phyloP scores from a whole-genome alignment of 1,284 basidiomycete species.

The Trametes polyzona region DNA sequence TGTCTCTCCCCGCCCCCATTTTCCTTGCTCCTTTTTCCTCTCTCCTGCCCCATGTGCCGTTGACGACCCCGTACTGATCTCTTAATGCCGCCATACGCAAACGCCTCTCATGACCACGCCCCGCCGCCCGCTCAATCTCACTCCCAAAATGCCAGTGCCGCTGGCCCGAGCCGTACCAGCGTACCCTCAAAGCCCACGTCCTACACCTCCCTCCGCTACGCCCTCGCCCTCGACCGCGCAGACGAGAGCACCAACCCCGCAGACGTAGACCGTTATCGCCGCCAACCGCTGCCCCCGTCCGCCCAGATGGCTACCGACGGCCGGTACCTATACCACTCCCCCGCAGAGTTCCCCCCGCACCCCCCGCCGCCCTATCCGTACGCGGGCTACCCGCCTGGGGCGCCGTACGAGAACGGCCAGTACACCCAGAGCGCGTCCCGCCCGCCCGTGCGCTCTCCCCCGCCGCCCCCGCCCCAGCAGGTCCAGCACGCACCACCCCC shows the following conservation, averaged over 20 bases:
- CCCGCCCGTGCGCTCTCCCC: slow-evolving; percentile 41
- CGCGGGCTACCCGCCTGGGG: slow-evolving; percentile 43
- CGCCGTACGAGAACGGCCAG: slow-evolving; percentile 44
- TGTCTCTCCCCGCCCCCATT: background rate
- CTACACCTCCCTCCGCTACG: slow-evolving; percentile 39
- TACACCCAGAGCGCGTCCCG: slow-evolving; percentile 42
- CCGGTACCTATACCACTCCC: slow-evolving; percentile 55
- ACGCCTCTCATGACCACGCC: slow-evolving; percentile 32
- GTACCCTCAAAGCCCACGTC: slow-evolving; percentile 29
- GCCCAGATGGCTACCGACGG: slow-evolving; percentile 56
- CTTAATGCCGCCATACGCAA: slow-evolving; percentile 33
- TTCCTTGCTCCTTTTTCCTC: background rate
- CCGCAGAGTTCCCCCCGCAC: slow-evolving; percentile 34
- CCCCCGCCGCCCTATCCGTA: slow-evolving; percentile 51
- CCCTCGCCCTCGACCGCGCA: slow-evolving; percentile 29
- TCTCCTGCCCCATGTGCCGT: background rate
- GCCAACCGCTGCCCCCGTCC: slow-evolving; percentile 12
- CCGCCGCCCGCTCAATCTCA: slow-evolving; percentile 24
- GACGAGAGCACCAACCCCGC: slow-evolving; percentile 22
- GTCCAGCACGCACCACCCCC: slow-evolving; percentile 37
- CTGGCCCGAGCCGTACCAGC: slow-evolving; percentile 28
- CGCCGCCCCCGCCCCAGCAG: slow-evolving; percentile 45
- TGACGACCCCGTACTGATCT: slow-evolving; percentile 12
- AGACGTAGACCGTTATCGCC: slow-evolving; percentile 14
- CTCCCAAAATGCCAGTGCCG: slow-evolving; percentile 29